Conservation (phyloP, 2,329 filamentous ascomycete genomes). For the Diaporthe caulivora region DNA sequence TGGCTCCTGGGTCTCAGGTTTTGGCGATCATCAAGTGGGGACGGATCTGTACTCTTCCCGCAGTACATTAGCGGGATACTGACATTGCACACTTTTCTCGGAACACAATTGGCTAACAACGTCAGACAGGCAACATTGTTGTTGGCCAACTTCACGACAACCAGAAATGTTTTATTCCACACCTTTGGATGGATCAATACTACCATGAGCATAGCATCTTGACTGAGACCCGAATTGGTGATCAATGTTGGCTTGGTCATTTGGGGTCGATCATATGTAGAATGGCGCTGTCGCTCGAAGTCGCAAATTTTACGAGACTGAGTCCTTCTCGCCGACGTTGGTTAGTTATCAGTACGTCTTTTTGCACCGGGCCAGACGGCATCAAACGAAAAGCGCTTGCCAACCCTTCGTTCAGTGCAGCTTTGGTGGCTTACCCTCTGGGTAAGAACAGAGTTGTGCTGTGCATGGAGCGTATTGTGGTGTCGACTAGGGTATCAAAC, state of each 20-base stretch:
- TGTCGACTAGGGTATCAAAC: slow-evolving; percentile 2
- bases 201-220: not conserved
- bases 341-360: not conserved
- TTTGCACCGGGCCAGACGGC: not conserved
- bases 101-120: not conserved
- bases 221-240: not conserved
- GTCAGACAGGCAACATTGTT: slow-evolving; percentile 3
- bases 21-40: slow-evolving; percentile 35
- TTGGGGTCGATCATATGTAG: not conserved
- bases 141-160: slow-evolving; percentile 10
- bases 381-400: not conserved
- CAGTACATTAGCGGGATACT: slow-evolving; percentile 32
- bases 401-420: not conserved
- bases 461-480: slow-evolving; percentile 4
- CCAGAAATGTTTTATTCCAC: not conserved
- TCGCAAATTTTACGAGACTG: not conserved
- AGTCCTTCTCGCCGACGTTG: not conserved
- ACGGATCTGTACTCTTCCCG: slow-evolving; percentile 36
- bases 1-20: slow-evolving; percentile 35
- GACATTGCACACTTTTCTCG: slow-evolving; percentile 7
- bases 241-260: not conserved
- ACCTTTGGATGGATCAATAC: not conserved
- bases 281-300: not conserved
- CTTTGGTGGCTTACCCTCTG: not conserved
- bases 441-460: not conserved